A percentile compares a stretch with the other conserved stretches of the same genome.
Evolutionary conservation across 2,329 filamentous ascomycete genomes (phyloP).

Genomic region (Clarireedia homoeocarpa): DNA sequence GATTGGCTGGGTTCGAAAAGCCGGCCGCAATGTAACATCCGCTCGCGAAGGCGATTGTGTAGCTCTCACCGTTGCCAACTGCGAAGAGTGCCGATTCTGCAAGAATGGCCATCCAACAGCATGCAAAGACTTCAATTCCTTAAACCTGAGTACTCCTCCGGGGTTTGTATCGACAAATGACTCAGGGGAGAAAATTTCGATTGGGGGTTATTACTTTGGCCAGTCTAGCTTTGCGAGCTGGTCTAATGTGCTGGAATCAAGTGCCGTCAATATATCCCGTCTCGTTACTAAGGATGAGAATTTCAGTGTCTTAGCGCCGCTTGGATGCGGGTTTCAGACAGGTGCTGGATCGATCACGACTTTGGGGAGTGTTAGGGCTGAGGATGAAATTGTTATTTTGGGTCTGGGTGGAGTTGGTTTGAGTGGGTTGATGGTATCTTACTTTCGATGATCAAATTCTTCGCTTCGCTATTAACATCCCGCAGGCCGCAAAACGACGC

Average conservation of each 20-base stretch:
- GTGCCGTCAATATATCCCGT: slow-evolving; percentile 23
- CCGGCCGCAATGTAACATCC: neutral
- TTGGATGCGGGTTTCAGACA: slow-evolving; percentile 30
- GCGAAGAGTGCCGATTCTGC: slow-evolving; percentile 3
- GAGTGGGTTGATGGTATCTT: slow-evolving; percentile 27
- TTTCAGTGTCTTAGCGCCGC: slow-evolving; percentile 23
- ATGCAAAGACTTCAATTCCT: neutral
- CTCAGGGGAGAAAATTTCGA: neutral
- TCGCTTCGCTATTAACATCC: neutral
- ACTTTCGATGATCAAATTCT: no score
- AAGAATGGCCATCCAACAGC: neutral
- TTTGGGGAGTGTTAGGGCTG: slow-evolving; percentile 14
- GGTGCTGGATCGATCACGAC: slow-evolving; percentile 27
- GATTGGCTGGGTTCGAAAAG: neutral
- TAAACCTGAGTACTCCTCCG: neutral
- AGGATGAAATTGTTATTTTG: slow-evolving; percentile 25
- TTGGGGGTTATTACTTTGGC: slow-evolving; percentile 28
- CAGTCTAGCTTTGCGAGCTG: slow-evolving; percentile 31
- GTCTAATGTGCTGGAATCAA: slow-evolving; percentile 25
- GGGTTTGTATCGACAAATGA: neutral
- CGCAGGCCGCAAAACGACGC: slow-evolving; percentile 18
- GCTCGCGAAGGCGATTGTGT: slow-evolving; percentile 4
- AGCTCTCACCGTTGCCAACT: neutral
- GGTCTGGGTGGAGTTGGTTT: slow-evolving; percentile 30
- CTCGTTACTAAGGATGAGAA: slow-evolving; percentile 17